A percentile compares a stretch with the other conserved stretches of the same genome.
Conservation (phyloP, 805 yeast genomes). For the Spathaspora passalidarum region DNA sequence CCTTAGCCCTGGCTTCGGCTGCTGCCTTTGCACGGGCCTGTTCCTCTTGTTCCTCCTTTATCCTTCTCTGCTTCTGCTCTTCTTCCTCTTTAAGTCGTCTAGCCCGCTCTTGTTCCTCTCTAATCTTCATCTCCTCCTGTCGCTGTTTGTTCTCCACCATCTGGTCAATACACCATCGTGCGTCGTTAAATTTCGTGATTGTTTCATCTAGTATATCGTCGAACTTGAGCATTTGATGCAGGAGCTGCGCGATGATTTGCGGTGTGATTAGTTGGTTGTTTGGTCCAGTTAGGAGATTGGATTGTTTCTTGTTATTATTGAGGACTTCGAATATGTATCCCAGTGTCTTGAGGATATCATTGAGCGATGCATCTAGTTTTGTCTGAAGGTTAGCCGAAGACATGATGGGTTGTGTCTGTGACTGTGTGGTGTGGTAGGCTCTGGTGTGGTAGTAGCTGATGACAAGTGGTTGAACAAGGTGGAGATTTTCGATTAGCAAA, state of each 20-base stretch:
- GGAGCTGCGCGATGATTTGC: conserved; percentile 32
- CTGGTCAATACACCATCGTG: conserved; percentile 42
- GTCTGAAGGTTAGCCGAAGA: conserved; percentile 31
- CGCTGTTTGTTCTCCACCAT: conserved; percentile 40
- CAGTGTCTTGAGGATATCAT: conserved; percentile 38
- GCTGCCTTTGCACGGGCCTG: conserved; percentile 16
- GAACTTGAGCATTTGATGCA: conserved; percentile 32
- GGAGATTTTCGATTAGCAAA: background rate
- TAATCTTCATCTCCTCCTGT: conserved; percentile 37
- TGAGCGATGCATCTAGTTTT: conserved; percentile 37
- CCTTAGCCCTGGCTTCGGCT: conserved; percentile 15
- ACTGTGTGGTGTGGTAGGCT: too few species aligned
- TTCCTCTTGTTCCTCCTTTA: conserved; percentile 15
- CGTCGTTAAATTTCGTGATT: conserved; percentile 38
- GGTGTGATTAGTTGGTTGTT: conserved; percentile 40
- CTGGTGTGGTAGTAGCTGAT: too few species aligned
- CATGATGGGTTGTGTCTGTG: conserved; percentile 2
- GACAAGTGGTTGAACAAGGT: background rate
- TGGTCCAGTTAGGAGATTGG: conserved; percentile 40
- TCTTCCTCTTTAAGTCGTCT: conserved; percentile 17
- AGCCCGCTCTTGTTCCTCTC: conserved; percentile 33
- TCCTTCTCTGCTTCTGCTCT: conserved; percentile 23
- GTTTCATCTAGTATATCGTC: conserved; percentile 44
- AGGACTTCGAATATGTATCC: conserved; percentile 44
- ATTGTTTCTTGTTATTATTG: conserved; percentile 37